Evolutionary conservation across 768 basidiomycete genomes (phyloP).

Genomic region (Gloeopeniophorella convolvens): DNA sequence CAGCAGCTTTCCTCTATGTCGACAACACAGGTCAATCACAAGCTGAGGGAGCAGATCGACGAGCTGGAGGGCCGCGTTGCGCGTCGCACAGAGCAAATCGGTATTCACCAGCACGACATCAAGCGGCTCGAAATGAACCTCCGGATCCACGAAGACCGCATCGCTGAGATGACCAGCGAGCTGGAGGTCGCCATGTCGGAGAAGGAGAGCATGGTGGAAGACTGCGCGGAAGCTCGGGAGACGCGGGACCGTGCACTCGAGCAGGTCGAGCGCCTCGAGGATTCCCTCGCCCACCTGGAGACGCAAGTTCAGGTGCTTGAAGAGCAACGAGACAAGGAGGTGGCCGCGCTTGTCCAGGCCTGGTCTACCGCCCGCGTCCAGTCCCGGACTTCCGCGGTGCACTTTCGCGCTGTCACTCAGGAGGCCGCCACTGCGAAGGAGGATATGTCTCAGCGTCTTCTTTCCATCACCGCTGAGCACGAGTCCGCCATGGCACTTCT

Average conservation of each 20-base stretch:
- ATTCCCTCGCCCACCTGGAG: constrained; percentile 46
- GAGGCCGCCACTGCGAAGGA: background rate
- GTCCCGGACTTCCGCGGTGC: constrained; percentile 1
- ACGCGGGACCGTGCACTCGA: constrained; percentile 58
- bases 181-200: constrained; percentile 58
- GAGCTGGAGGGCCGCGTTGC: constrained; percentile 61
- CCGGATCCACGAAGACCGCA: constrained; percentile 65
- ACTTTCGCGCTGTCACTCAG: background rate
- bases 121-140: constrained; percentile 70
- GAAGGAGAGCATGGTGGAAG: constrained; percentile 79
- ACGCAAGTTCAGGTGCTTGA: constrained; percentile 24
- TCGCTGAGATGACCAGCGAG: constrained; percentile 63
- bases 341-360: constrained; percentile 23
- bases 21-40: constrained; percentile 34
- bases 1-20: constrained; percentile 64
- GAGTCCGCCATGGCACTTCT: background rate
- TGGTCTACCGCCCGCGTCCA: constrained; percentile 17
- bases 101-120: constrained; percentile 74
- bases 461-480: background rate
- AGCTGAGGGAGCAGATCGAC: constrained; percentile 57
- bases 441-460: background rate
- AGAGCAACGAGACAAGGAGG: constrained; percentile 23
- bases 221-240: constrained; percentile 72
- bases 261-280: constrained; percentile 54
- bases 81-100: constrained; percentile 67